Base-by-base conservation (phyloP, 2,329 filamentous ascomycete genomes). In the Aspergillus phoenicis region DNA sequence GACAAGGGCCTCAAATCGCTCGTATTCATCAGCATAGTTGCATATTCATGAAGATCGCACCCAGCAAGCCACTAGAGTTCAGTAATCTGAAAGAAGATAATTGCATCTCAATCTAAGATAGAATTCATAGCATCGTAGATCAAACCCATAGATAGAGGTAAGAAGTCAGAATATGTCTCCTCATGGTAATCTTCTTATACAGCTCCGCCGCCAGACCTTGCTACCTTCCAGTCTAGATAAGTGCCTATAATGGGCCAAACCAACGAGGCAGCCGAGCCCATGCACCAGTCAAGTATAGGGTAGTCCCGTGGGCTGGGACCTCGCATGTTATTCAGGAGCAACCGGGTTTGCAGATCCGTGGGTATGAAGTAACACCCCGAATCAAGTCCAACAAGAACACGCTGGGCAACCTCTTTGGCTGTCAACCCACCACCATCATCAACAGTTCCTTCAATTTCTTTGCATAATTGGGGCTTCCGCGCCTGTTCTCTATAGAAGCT, bases 251-350 rank as follows among this genome's bases (percentile, higher is more conserved):
- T 5, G 13, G 52, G 54, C 57, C 53, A 57, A 13, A 57, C 41
- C 41, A 57, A 22, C 20, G 26, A 26, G 5, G 38, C 53, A 33
- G 54, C 39, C 7, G 43, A 2, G 3, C 61, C 49, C 5, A 62
- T 3, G 5, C 47, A 11, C 39, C 52, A 57, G 4, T 62, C 53
- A 22, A 33, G 13, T 17, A 62, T 11, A 7, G 52, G 15, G 20
- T 36, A 26, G 41, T 53, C 48, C 22, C 61, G 15, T 22, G 61
- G 61, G 58, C 61, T 62, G 33, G 61, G 53, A 2, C 61, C 61
- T 2, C 61, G 61, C 61, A 62, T 62, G 5, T 54, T 60, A 48
- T 60, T 62, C 43, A 62, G n/a, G 7, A 60, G 30, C 3, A 62
- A 13, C 39, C 57, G 57, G 3, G 52, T 57, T 2, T 57, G 30